Conservation (phyloP, 2,329 filamentous ascomycete genomes). For the Aspergillus ibericus region DNA sequence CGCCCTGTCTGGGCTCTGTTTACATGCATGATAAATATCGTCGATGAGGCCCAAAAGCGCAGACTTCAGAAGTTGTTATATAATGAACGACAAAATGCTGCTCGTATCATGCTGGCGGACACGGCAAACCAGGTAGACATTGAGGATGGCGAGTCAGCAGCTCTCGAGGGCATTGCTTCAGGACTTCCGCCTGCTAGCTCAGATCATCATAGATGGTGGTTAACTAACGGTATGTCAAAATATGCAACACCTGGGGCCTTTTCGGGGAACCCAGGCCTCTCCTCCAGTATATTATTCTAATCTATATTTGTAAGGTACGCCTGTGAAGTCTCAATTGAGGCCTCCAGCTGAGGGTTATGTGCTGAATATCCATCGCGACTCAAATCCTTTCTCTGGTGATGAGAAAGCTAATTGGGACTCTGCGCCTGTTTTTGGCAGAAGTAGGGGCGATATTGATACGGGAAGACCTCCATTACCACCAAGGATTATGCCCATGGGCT, state of each 20-base stretch:
- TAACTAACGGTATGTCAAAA: conserved; percentile 54
- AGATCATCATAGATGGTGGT: conserved; percentile 65
- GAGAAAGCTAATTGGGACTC: conserved; percentile 81
- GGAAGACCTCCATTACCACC: conserved; percentile 28
- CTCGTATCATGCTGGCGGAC: conserved; percentile 49
- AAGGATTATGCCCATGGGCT: not conserved
- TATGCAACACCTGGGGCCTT: not conserved
- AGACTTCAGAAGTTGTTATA: conserved; percentile 74
- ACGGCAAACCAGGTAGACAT: conserved; percentile 23
- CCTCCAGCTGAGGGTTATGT: conserved; percentile 64
- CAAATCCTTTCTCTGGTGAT: conserved; percentile 76
- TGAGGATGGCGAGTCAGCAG: conserved; percentile 73
- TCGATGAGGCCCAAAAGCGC: conserved; percentile 74
- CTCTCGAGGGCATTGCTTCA: conserved; percentile 79
- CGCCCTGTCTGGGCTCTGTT: conserved; percentile 93
- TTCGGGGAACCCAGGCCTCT: not conserved
- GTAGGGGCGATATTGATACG: conserved; percentile 1
- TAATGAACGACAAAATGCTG: conserved; percentile 62
- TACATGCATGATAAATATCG: conserved; percentile 74
- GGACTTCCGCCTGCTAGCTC: conserved; percentile 66
- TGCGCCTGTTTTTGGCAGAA: not conserved
- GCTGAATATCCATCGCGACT: conserved; percentile 70
- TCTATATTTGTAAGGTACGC: conserved; percentile 55
- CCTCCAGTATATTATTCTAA: conserved; percentile 9
- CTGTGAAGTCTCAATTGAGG: conserved; percentile 70